A percentile compares a stretch with the other conserved stretches of the same genome.
Conservation (phyloP, 768 basidiomycete species). For the Trametes sanguinea region DNA sequence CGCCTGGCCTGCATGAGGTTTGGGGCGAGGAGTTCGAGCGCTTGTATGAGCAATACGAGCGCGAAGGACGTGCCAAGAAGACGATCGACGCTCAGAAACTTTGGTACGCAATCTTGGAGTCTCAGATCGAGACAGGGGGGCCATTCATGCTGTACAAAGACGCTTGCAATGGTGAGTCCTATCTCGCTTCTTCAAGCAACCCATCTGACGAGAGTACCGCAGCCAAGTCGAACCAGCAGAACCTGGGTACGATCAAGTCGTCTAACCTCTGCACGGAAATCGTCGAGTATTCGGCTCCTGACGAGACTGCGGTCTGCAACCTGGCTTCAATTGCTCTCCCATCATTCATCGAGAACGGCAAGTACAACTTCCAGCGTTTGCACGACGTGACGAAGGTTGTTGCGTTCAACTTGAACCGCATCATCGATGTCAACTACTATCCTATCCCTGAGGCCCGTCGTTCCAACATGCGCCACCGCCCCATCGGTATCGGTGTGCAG, state of each 20-base stretch:
- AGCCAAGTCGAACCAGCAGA: slow-evolving; percentile 98
- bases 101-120: slow-evolving; percentile 96
- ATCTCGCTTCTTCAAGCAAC: too few species aligned
- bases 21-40: slow-evolving; percentile 88
- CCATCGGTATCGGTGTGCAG: slow-evolving; percentile 96
- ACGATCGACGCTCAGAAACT: slow-evolving; percentile 93
- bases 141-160: slow-evolving; percentile 99
- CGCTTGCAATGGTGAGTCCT: slow-evolving; percentile 76
- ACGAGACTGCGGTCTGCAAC: slow-evolving; percentile 98
- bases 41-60: slow-evolving; percentile 85
- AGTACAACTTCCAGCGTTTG: slow-evolving; percentile 92
- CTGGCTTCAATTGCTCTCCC: slow-evolving; percentile 96
- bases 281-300: slow-evolving; percentile 96
- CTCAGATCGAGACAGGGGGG: slow-evolving; percentile 98
- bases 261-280: slow-evolving; percentile 99
- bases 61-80: slow-evolving; percentile 83
- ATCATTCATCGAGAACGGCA: slow-evolving; percentile 78
- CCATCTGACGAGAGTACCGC: slow-evolving; percentile 3
- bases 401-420: slow-evolving; percentile 87
- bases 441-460: slow-evolving; percentile 88
- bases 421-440: slow-evolving; percentile 96
- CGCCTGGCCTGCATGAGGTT: slow-evolving; percentile 85
- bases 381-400: slow-evolving; percentile 95
- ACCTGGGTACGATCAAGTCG: slow-evolving; percentile 98
- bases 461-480: slow-evolving; percentile 97